These are phyloP conservation scores for Heterobasidion occidentale DNA, from an alignment of 1,284 basidiomycete species.

Conservation along the genomic window DNA sequence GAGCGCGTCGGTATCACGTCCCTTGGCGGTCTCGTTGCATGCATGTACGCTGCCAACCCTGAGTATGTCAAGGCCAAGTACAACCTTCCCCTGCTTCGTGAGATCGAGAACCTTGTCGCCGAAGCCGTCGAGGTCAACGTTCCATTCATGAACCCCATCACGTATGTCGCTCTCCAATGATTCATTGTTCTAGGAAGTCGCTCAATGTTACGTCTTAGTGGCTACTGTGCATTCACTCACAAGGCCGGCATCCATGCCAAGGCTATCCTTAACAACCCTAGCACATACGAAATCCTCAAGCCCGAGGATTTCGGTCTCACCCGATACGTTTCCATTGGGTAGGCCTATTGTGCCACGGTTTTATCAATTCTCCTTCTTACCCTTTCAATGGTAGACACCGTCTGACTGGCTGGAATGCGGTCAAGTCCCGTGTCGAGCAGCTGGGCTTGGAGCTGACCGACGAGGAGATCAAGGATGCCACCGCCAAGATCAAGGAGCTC, in stretches of 20 bases:
- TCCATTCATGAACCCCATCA: conserved; percentile 94
- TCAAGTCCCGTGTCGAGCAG: conserved; percentile 99
- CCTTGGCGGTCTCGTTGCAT: conserved; percentile 93
- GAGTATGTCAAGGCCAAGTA: conserved; percentile 99
- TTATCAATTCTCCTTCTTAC: conserved; percentile 6
- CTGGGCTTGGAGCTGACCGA: conserved; percentile 83
- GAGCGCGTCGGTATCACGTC: conserved; percentile 99
- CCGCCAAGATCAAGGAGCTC: conserved; percentile 98
- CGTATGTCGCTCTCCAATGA: conserved; percentile 31
- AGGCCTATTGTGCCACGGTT: conserved; percentile 14
- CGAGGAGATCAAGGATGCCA: conserved; percentile 95
- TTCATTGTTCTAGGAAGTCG: background rate
- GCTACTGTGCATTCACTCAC: conserved; percentile 99
- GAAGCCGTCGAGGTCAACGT: conserved; percentile 98
- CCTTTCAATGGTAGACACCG: conserved; percentile 56
- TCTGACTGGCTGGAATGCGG: conserved; percentile 96
- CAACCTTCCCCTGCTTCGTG: conserved; percentile 94
- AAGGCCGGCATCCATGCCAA: conserved; percentile 99
- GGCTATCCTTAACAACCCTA: conserved; percentile 99
- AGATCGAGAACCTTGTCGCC: conserved; percentile 98
- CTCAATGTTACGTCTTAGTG: conserved; percentile 33
- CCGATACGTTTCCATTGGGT: conserved; percentile 97
- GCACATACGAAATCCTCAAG: conserved; percentile 97
- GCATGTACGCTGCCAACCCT: conserved; percentile 93
- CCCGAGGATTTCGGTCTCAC: conserved; percentile 98